These are phyloP conservation scores for Brassica cretica DNA, from an alignment of 345 rosid species.

Conservation along the genomic window DNA sequence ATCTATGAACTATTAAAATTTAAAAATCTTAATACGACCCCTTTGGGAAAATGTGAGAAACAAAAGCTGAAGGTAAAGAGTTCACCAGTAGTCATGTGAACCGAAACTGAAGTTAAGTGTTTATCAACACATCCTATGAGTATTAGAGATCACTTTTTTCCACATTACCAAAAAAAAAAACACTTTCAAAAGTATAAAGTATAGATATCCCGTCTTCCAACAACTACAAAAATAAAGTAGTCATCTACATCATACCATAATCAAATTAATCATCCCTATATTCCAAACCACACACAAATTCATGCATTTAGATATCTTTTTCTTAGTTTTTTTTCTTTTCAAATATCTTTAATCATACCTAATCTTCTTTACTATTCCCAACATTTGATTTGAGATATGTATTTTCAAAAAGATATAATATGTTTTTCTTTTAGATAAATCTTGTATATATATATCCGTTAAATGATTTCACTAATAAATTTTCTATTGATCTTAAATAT, in stretches of 20 bases:
- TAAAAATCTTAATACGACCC: neutral
- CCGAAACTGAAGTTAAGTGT: neutral
- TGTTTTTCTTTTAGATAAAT: neutral
- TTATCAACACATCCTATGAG: neutral
- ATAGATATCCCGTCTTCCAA: constrained; percentile 16
- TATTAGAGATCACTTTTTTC: constrained; percentile 8
- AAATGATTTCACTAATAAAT: neutral
- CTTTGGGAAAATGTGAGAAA: neutral
- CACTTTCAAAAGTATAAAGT: constrained; percentile 4
- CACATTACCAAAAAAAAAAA: neutral
- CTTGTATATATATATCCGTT: neutral
- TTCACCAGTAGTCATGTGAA: constrained; percentile 9
- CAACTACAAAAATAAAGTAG: constrained; percentile 34
- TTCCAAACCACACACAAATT: constrained; percentile 38
- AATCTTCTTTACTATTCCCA: constrained; percentile 28
- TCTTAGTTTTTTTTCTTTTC: neutral
- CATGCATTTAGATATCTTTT: constrained; percentile 45
- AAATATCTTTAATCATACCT: constrained; percentile 39
- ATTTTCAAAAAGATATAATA: neutral
- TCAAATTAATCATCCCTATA: constrained; percentile 45
- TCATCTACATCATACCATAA: constrained; percentile 38
- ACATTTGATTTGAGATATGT: constrained; percentile 11
- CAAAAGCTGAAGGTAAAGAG: constrained; percentile 1
- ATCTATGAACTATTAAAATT: neutral
- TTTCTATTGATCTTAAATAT: neutral